phyloP scores from a whole-genome alignment of 768 basidiomycete species.

The Podaxis sp. region DNA sequence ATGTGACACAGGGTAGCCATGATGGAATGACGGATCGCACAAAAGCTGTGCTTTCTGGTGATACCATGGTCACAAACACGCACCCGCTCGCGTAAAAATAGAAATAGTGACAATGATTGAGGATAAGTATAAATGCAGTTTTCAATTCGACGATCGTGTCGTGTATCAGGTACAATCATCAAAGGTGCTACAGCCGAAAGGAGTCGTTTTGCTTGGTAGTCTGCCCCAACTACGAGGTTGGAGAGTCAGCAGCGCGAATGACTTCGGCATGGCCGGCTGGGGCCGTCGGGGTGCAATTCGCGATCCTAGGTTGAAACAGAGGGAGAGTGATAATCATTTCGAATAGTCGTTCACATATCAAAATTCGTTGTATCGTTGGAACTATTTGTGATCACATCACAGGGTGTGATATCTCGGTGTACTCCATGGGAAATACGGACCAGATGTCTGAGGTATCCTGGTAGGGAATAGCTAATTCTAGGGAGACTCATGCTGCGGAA shows the following conservation, averaged over 20 bases:
- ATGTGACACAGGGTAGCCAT: neutral
- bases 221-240: neutral
- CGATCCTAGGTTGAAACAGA: neutral
- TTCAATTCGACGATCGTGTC: neutral
- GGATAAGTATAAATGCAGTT: neutral
- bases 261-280: neutral
- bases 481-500: neutral
- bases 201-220: neutral
- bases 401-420: neutral
- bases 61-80: neutral
- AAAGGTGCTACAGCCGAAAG: neutral
- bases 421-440: neutral
- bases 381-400: neutral
- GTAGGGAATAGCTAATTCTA: neutral
- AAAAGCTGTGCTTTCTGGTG: constrained; percentile 2
- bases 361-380: neutral
- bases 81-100: neutral
- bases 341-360: neutral
- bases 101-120: neutral
- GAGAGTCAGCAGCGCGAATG: neutral
- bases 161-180: neutral
- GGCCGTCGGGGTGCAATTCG: neutral
- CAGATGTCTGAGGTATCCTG: neutral
- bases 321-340: constrained; percentile 2
- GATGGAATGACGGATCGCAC: neutral